A percentile compares a stretch with the other conserved stretches of the same genome.
These are phyloP conservation scores for Hericium erinaceus DNA, from an alignment of 768 basidiomycete genomes.

Conservation along the genomic window DNA sequence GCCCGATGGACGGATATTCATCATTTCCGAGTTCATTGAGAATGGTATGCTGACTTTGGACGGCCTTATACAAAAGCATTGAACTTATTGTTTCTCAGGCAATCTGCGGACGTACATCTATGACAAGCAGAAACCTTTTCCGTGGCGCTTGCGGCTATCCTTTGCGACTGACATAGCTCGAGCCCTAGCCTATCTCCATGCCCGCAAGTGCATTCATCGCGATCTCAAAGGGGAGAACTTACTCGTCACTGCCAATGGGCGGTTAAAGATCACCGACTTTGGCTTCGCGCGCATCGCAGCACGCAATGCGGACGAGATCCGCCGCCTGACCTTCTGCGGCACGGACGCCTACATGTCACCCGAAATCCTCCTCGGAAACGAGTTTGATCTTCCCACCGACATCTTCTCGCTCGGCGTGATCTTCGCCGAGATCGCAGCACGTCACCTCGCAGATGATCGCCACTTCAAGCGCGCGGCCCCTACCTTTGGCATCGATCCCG, in stretches of 20 bases:
- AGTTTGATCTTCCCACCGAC: conserved; percentile 91
- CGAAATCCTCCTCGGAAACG: conserved; percentile 83
- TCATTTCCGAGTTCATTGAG: conserved; percentile 92
- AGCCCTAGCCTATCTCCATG: conserved; percentile 95
- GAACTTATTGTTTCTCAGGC: conserved; percentile 15
- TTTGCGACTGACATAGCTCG: conserved; percentile 94
- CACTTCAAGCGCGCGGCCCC: conserved; percentile 75
- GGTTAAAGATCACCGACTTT: conserved; percentile 98
- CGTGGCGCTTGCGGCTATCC: conserved; percentile 88
- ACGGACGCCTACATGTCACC: conserved; percentile 96
- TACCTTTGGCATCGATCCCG: conserved; percentile 63
- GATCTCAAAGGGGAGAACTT: conserved; percentile 98
- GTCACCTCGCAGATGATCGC: conserved; percentile 76
- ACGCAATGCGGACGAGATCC: conserved; percentile 81
- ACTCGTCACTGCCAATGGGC: conserved; percentile 87
- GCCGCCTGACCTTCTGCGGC: conserved; percentile 80
- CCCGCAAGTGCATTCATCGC: conserved; percentile 79
- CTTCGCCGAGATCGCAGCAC: conserved; percentile 83
- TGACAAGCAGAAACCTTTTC: conserved; percentile 73
- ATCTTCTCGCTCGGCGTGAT: conserved; percentile 91
- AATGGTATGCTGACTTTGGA: conserved; percentile 35
- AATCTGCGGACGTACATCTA: conserved; percentile 90
- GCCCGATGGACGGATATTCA: conserved; percentile 81
- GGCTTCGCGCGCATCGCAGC: conserved; percentile 95
- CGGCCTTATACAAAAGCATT: too few species aligned